phyloP scores from a whole-genome alignment of 2,329 filamentous ascomycete species.

The Scopulariopsis brevicaulis region DNA sequence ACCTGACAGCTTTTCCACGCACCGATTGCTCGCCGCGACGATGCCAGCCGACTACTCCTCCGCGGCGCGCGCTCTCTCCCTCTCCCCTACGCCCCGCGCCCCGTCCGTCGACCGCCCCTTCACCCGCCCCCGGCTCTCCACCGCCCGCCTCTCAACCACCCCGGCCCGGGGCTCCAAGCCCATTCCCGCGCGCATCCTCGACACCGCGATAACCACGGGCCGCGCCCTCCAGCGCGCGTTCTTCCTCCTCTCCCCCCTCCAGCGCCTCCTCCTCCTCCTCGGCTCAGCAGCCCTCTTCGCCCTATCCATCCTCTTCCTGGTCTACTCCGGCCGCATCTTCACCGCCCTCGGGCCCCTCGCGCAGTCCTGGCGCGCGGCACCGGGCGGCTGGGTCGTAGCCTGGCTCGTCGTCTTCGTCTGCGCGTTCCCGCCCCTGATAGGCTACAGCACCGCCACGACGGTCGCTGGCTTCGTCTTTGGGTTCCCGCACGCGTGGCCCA shows the following conservation, averaged over 20 bases:
- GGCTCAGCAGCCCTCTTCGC: constrained; percentile 38
- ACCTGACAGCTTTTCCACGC: neutral
- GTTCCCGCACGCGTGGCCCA: constrained; percentile 61
- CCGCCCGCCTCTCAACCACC: constrained; percentile 29
- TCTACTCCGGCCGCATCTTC: constrained; percentile 76
- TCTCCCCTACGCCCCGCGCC: constrained; percentile 21
- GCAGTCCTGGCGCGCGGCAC: constrained; percentile 62
- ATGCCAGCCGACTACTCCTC: constrained; percentile 42
- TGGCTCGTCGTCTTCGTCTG: constrained; percentile 66
- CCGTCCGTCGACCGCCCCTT: constrained; percentile 16
- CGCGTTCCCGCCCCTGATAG: constrained; percentile 78
- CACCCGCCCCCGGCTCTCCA: constrained; percentile 22
- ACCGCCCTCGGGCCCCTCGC: constrained; percentile 61
- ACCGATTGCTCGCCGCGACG: constrained; percentile 5
- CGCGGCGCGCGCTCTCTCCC: constrained; percentile 35
- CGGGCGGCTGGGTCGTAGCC: constrained; percentile 62
- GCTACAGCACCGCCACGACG: constrained; percentile 64
- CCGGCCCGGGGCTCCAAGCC: constrained; percentile 16
- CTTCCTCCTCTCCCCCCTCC: constrained; percentile 42
- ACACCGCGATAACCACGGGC: constrained; percentile 28
- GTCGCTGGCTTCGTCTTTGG: constrained; percentile 44
- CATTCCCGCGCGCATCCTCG: constrained; percentile 7
- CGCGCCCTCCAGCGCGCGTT: constrained; percentile 36
- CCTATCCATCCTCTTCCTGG: constrained; percentile 54
- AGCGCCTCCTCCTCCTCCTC: constrained; percentile 46